Base-by-base conservation (phyloP, 257 asterid species). In the Mitragyna speciosa region DNA sequence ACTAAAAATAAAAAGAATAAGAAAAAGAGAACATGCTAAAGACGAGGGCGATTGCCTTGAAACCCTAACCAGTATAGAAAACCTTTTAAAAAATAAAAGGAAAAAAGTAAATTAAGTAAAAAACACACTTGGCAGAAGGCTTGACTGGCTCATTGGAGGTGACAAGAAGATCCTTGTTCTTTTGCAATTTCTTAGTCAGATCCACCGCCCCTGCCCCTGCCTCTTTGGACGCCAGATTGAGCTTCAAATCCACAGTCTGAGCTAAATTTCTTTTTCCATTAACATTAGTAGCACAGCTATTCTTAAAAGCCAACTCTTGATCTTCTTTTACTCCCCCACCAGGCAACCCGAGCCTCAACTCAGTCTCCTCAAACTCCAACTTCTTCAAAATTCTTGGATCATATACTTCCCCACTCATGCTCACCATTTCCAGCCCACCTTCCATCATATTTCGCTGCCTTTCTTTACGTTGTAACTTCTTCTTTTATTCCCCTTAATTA, bases 191-290 rank as follows among this genome's bases (percentile, higher is more conserved):
- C 19, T 31, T 73, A 52, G 22, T 56, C 11, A 33, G 66, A 56
- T 54, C 72, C 48, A 66, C 17, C 72, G 16, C n/a, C 39, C 39
- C 39, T 36, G 3, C 39, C 39, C 39, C 22, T 64, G 16, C 67
- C 7, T 49, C 69, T 2, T 24, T 20, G 10, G 84, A 58, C 1
- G 84, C 69, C 48, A 82, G 31, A 20, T 89, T 90, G 75, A 92
- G 94, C 92, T 92, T 92, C 88, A 92, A 88, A 85, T 89, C 95
- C 72, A 92, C 84, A 70, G 90, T 86, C 76, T 89, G 81, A 0
- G 75, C 77, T 39, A 52, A 90, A 22, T 86, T 91, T 85, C 97
- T 80, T 78, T 92, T 91, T 39, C 96, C 92, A 72, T 79, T 86
- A 16, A 80, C 85, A 54, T 78, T 71, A 7, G 47, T 65, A 39